Percentiles rank a stretch among this genome's conserved stretches.
Conservation (phyloP, 306 rosid genomes). For the Pyrus bretschneideri region DNA sequence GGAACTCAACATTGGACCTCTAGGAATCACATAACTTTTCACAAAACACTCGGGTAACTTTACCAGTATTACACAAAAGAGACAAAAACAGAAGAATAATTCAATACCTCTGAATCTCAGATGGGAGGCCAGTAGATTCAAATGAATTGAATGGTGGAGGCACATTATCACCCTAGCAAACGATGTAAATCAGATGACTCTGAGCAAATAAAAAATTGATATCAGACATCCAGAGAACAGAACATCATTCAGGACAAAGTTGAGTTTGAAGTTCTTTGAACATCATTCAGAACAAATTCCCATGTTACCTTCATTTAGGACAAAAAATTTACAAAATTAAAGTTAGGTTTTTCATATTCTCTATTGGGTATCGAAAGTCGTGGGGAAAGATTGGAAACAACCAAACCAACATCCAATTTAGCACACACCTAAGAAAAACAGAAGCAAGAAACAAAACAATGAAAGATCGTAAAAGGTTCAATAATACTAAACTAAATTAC, state of each 20-base stretch:
- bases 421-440: too few species aligned
- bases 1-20: slow-evolving; percentile 58
- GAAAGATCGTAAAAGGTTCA: too few species aligned
- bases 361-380: too few species aligned
- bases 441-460: too few species aligned
- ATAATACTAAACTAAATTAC: too few species aligned
- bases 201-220: neutral
- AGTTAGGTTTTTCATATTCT: too few species aligned
- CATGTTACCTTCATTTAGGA: too few species aligned
- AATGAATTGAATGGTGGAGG: slow-evolving; percentile 73
- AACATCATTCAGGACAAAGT: neutral
- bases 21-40: slow-evolving; percentile 65
- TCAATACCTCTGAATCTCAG: slow-evolving; percentile 91
- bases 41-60: slow-evolving; percentile 43
- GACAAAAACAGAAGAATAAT: slow-evolving; percentile 11
- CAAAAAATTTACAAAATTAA: too few species aligned
- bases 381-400: too few species aligned
- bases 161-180: slow-evolving; percentile 74
- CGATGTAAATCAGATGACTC: neutral
- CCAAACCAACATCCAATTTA: too few species aligned
- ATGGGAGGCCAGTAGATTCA: slow-evolving; percentile 68
- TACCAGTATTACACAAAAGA: slow-evolving; percentile 15
- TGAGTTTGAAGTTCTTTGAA: too few species aligned
- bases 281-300: too few species aligned
- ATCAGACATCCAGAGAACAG: neutral